phyloP scores from a whole-genome alignment of 2,329 filamentous ascomycete species.

The Samsoniella hepiali region DNA sequence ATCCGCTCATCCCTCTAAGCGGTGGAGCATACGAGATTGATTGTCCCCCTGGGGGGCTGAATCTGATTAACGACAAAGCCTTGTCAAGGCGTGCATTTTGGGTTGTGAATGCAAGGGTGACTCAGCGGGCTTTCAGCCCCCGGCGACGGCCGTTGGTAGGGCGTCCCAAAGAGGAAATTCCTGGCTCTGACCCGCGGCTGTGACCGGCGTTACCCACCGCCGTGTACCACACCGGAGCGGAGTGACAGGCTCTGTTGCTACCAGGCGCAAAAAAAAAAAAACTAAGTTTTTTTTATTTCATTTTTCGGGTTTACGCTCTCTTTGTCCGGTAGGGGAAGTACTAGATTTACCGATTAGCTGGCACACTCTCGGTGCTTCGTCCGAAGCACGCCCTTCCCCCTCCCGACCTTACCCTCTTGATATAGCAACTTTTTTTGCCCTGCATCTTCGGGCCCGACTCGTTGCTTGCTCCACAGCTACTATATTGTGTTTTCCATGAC shows the following conservation, averaged over 20 bases:
- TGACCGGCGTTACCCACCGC: background rate
- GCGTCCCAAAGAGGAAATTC: slow-evolving; percentile 12
- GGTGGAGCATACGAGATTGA: background rate
- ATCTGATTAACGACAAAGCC: background rate
- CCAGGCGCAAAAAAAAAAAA: background rate
- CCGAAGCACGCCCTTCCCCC: no score
- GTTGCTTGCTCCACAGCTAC: no score
- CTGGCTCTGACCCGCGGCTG: background rate
- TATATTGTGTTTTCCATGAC: background rate
- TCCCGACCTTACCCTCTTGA: background rate
- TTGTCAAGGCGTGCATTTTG: no score
- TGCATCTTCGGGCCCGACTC: no score
- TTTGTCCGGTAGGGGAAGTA: no score
- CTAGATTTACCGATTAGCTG: no score
- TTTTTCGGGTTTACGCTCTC: no score
- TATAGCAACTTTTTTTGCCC: background rate
- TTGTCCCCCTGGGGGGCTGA: background rate
- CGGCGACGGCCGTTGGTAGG: background rate
- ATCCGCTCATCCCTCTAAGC: background rate
- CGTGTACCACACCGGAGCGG: background rate
- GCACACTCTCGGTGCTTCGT: no score
- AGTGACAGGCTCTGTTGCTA: background rate
- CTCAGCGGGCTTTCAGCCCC: background rate
- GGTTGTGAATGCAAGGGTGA: background rate
- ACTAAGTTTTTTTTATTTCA: background rate